phyloP scores from a whole-genome alignment of 2,329 filamentous ascomycete species.

The Didymella keratinophila region DNA sequence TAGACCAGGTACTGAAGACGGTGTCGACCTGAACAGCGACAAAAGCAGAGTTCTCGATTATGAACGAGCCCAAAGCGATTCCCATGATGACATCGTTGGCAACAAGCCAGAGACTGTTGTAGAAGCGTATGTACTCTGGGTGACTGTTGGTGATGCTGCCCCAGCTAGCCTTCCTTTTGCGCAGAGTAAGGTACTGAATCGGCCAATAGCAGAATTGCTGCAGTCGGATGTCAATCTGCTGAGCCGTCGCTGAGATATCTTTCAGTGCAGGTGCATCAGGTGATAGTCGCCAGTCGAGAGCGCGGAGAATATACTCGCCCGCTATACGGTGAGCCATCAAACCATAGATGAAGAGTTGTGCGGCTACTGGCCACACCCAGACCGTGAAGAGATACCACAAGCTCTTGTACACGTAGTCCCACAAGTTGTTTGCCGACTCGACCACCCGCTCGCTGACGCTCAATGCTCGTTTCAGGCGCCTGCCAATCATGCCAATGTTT shows the following conservation, averaged over 20 bases:
- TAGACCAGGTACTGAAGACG: constrained; percentile 81
- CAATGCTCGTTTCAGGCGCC: constrained; percentile 79
- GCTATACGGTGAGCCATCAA: constrained; percentile 81
- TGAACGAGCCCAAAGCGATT: constrained; percentile 93
- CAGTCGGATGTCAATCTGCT: constrained; percentile 95
- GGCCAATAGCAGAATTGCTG: constrained; percentile 99
- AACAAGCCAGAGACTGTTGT: constrained; percentile 98
- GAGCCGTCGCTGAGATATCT: constrained; percentile 93
- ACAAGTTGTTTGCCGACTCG: constrained; percentile 87
- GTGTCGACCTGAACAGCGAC: constrained; percentile 81
- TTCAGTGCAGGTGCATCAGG: constrained; percentile 86
- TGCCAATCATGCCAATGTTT: constrained; percentile 85
- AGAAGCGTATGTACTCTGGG: constrained; percentile 98
- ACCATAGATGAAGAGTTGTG: constrained; percentile 73
- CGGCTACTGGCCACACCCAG: constrained; percentile 81
- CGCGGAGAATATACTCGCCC: constrained; percentile 77
- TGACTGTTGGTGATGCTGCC: constrained; percentile 94
- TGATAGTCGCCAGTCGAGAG: constrained; percentile 82
- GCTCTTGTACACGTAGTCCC: constrained; percentile 74
- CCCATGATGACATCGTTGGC: constrained; percentile 99
- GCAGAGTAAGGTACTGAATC: constrained; percentile 90
- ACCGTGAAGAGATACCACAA: constrained; percentile 74
- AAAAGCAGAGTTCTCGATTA: constrained; percentile 90
- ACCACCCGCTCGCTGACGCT: constrained; percentile 95
- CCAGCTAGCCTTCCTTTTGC: constrained; percentile 91